These are phyloP conservation scores for Entamoeba histolytica DNA, from an alignment of 208 protist genomes.

Conservation along the genomic window DNA sequence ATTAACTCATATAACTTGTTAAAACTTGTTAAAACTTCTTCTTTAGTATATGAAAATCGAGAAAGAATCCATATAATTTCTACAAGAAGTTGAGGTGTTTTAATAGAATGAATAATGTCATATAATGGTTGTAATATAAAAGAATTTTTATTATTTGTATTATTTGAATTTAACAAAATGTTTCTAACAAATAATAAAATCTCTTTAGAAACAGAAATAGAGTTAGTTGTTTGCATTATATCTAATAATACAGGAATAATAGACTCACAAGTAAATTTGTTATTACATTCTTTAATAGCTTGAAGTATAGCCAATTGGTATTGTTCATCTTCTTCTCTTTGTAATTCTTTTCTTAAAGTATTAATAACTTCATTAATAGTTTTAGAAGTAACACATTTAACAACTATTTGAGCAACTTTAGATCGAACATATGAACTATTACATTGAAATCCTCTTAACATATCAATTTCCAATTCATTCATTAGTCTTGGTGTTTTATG, in stretches of 20 bases:
- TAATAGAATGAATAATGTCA: background rate
- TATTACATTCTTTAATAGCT: background rate
- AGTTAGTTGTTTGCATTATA: background rate
- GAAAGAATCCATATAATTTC: background rate
- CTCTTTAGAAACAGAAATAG: background rate
- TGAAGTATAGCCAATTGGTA: background rate
- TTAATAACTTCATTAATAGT: background rate
- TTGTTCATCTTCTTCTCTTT: background rate
- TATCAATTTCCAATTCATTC: background rate
- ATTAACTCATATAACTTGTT: background rate
- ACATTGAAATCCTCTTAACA: background rate
- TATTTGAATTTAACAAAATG: background rate
- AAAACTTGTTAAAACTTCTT: background rate
- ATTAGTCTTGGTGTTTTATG: background rate
- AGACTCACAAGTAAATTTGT: background rate
- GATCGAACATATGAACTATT: background rate
- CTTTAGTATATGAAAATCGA: background rate
- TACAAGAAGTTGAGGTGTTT: background rate
- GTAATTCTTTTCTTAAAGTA: background rate
- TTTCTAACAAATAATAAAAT: background rate
- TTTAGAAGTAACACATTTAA: background rate
- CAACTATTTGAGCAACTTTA: background rate
- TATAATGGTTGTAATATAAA: background rate
- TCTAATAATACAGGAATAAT: background rate
- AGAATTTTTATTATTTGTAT: background rate